Evolutionary conservation across 2,329 filamentous ascomycete species (phyloP).

Genomic region (Paecilomyces dactylethromorphus): DNA sequence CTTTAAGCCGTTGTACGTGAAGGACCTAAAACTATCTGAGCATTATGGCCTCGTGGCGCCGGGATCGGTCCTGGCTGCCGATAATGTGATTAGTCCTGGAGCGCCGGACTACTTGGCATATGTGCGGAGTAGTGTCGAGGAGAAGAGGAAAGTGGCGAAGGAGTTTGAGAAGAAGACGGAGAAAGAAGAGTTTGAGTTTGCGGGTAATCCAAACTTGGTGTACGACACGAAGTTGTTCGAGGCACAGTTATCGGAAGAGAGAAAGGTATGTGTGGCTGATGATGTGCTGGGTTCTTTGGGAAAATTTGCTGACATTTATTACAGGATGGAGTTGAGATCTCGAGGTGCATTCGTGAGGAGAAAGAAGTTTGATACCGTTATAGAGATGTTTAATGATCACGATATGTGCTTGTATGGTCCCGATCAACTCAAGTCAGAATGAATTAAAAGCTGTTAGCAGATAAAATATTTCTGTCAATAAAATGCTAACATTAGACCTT

Average conservation of each 20-base stretch:
- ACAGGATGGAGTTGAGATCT: slow-evolving; percentile 6
- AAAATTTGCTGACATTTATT: background rate
- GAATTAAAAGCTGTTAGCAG: no score
- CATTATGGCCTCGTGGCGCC: slow-evolving; percentile 22
- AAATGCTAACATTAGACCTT: no score
- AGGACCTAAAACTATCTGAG: slow-evolving; percentile 29
- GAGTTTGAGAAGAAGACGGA: slow-evolving; percentile 18
- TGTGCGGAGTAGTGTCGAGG: slow-evolving; percentile 38
- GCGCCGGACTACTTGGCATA: slow-evolving; percentile 37
- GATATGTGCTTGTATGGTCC: background rate
- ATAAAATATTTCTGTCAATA: no score
- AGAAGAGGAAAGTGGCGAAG: slow-evolving; percentile 49
- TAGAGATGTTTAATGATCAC: background rate
- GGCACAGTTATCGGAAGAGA: slow-evolving; percentile 4
- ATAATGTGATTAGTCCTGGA: slow-evolving; percentile 35
- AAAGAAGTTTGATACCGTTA: background rate
- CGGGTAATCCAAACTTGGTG: slow-evolving; percentile 57
- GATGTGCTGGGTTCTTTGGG: background rate
- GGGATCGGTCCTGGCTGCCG: slow-evolving; percentile 29
- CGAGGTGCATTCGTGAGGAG: background rate
- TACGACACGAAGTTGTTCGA: slow-evolving; percentile 55
- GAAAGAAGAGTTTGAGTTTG: slow-evolving; percentile 19
- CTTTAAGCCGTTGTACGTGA: slow-evolving; percentile 29
- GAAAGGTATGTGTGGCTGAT: slow-evolving; percentile 1
- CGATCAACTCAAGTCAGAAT: no score